Conservation (phyloP, 2,329 filamentous ascomycete genomes). For the Alternaria atra region DNA sequence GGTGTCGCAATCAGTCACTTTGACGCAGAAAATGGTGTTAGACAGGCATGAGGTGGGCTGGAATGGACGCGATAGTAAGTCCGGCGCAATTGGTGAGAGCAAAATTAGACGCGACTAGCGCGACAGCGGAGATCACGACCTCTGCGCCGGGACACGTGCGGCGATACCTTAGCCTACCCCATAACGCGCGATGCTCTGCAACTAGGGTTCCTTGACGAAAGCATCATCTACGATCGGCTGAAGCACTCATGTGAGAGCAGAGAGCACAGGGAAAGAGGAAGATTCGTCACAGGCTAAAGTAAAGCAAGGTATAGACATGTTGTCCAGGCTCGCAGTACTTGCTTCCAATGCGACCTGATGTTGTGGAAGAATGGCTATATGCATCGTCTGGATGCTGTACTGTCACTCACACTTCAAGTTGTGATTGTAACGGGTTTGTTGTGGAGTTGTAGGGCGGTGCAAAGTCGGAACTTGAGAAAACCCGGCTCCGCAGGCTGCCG, state of each 20-base stretch:
- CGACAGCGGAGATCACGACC: neutral
- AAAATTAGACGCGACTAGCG: neutral
- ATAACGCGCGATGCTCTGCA: no score
- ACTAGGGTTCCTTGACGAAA: no score
- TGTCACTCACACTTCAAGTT: no score
- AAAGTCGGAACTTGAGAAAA: neutral
- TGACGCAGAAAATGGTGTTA: neutral
- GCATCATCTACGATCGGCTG: no score
- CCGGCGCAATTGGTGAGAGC: neutral
- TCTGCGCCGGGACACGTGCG: neutral
- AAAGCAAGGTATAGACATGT: neutral
- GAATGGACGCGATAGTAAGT: rapidly evolving
- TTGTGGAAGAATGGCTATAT: no score
- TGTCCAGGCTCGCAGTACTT: no score
- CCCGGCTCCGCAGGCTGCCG: neutral
- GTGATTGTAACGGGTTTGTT: no score
- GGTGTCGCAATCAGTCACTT: neutral
- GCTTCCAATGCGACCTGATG: no score
- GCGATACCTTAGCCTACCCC: neutral
- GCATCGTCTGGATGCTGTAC: no score
- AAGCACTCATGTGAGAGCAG: neutral
- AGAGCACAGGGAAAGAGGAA: neutral
- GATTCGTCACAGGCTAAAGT: neutral
- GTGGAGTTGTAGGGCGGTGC: neutral
- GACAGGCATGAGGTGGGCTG: neutral